Conservation (phyloP, 2,329 filamentous ascomycete species). For the Aspergillus neoniger region DNA sequence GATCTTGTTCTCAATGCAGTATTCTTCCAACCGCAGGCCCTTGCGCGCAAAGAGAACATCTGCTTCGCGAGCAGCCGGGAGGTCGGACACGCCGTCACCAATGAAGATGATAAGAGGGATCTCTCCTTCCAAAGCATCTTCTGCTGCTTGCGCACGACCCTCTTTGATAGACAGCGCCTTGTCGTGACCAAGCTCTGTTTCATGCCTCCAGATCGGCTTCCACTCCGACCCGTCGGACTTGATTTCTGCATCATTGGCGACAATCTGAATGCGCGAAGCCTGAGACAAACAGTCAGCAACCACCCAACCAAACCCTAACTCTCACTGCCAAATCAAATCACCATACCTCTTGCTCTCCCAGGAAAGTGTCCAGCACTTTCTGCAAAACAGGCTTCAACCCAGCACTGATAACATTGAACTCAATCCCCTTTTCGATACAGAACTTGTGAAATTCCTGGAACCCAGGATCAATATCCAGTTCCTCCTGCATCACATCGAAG, state of each 20-base stretch:
- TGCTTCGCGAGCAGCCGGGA: constrained; percentile 65
- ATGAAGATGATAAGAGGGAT: constrained; percentile 70
- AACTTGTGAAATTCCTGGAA: constrained; percentile 67
- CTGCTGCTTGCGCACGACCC: constrained; percentile 56
- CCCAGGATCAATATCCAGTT: constrained; percentile 64
- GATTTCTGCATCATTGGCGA: constrained; percentile 67
- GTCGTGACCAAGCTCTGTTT: constrained; percentile 66
- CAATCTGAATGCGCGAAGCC: constrained; percentile 63
- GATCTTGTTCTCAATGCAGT: constrained; percentile 64
- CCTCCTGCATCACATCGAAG: constrained; percentile 64
- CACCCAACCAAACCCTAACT: not conserved
- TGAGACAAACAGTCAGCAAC: constrained; percentile 5
- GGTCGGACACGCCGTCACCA: constrained; percentile 68
- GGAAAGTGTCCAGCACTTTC: constrained; percentile 63
- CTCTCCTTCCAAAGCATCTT: constrained; percentile 60
- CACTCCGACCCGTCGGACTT: constrained; percentile 59
- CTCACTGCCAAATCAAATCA: not conserved
- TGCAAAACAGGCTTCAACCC: constrained; percentile 66
- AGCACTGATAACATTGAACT: constrained; percentile 70
- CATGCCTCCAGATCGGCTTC: constrained; percentile 68
- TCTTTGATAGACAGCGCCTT: constrained; percentile 67
- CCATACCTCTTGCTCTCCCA: constrained; percentile 58
- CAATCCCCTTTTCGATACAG: constrained; percentile 63
- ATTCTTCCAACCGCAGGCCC: constrained; percentile 66
- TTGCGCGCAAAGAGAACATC: constrained; percentile 68